phyloP scores from a whole-genome alignment of 352 stramenopile genomes.

The Elongisporangium undulatum region DNA sequence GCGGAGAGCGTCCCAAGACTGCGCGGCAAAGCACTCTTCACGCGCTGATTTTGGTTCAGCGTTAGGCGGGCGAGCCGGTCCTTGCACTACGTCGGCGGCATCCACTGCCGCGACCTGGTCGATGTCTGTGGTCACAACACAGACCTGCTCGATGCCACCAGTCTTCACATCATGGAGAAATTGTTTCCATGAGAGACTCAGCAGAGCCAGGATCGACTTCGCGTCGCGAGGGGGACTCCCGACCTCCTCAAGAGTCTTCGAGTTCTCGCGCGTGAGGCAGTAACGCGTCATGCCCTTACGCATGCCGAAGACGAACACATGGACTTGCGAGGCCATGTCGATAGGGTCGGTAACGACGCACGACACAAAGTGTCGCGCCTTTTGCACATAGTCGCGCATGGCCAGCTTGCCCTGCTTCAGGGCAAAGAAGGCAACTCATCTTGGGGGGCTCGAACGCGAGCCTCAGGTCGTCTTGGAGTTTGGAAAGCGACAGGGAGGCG shows the following conservation, averaged over 20 bases:
- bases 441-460: slow-evolving; percentile 16
- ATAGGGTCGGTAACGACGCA: no score
- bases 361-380: slow-evolving; percentile 6
- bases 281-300: slow-evolving; percentile 7
- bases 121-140: slow-evolving; percentile 1
- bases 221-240: neutral
- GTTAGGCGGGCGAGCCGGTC: no score
- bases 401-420: slow-evolving; percentile 15
- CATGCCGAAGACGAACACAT: slow-evolving; percentile 14
- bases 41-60: slow-evolving; percentile 10
- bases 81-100: no score
- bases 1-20: slow-evolving; percentile 12
- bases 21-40: slow-evolving; percentile 5
- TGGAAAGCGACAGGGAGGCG: slow-evolving; percentile 6
- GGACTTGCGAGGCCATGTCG: slow-evolving; percentile 10
- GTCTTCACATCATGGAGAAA: slow-evolving; percentile 1
- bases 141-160: slow-evolving; percentile 1
- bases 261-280: slow-evolving; percentile 8
- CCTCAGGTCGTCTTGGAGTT: slow-evolving; percentile 7
- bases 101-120: no score
- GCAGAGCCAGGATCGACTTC: neutral
- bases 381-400: slow-evolving; percentile 13
- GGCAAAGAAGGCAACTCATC: slow-evolving; percentile 14
- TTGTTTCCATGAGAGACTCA: slow-evolving; percentile 1
- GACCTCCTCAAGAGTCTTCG: slow-evolving; percentile 8